These are phyloP conservation scores for Butyriboletus loyo DNA, from an alignment of 768 basidiomycete species.

Conservation along the genomic window DNA sequence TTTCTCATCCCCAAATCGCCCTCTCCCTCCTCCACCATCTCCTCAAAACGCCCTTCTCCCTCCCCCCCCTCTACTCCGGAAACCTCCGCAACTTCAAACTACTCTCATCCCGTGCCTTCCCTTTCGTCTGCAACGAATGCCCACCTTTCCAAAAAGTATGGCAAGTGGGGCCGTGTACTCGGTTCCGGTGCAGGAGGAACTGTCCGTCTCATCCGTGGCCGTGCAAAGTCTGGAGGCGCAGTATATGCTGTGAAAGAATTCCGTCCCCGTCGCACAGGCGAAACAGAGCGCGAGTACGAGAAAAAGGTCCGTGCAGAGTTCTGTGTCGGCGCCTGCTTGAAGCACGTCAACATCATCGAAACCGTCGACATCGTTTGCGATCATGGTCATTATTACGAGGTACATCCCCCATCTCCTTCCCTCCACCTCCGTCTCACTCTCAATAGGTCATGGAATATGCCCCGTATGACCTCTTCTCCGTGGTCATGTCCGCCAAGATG, in stretches of 20 bases:
- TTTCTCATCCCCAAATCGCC: constrained; percentile 25
- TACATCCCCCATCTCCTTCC: constrained; percentile 30
- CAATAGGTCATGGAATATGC: constrained; percentile 98
- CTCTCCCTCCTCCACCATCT: constrained; percentile 30
- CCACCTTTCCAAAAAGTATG: constrained; percentile 97
- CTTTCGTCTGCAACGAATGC: constrained; percentile 83
- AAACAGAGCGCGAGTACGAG: constrained; percentile 96
- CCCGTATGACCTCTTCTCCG: constrained; percentile 95
- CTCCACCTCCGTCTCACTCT: constrained; percentile 1
- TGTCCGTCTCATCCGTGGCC: constrained; percentile 90
- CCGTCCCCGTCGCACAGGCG: constrained; percentile 81
- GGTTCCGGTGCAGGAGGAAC: constrained; percentile 99
- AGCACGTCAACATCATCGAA: constrained; percentile 95
- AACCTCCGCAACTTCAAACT: constrained; percentile 16
- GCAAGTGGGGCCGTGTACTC: constrained; percentile 95
- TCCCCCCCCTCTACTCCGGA: constrained; percentile 26
- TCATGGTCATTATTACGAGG: constrained; percentile 98
- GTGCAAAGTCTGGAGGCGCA: constrained; percentile 72
- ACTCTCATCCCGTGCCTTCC: constrained; percentile 47
- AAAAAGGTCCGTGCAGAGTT: constrained; percentile 99
- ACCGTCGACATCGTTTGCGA: constrained; percentile 98
- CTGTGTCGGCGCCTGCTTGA: constrained; percentile 91
- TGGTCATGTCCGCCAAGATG: constrained; percentile 99
- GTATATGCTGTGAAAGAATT: constrained; percentile 99
- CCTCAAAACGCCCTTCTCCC: constrained; percentile 29